Conservation (phyloP, 306 rosid species). For the Vigna unguiculata region DNA sequence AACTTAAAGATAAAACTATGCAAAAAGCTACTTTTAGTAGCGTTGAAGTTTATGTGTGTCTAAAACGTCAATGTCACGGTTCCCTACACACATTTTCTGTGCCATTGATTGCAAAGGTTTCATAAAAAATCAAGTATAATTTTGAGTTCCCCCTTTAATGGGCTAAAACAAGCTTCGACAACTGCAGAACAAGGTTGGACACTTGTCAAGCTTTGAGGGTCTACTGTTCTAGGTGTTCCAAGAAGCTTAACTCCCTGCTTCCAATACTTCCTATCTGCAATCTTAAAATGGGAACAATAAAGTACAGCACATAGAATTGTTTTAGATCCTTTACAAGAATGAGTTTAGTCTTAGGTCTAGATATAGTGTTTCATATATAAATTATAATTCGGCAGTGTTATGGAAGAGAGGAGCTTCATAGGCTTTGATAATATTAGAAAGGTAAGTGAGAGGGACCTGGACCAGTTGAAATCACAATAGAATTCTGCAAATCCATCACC, state of each 20-base stretch:
- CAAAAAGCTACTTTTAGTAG: background rate
- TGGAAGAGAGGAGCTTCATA: background rate
- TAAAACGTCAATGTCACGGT: background rate
- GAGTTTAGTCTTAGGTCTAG: background rate
- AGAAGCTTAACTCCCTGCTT: slow-evolving; percentile 96
- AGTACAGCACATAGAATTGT: slow-evolving; percentile 10
- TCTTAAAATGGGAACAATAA: slow-evolving; percentile 37
- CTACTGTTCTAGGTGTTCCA: slow-evolving; percentile 67
- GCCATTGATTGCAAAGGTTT: slow-evolving; percentile 9
- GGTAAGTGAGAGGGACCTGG: slow-evolving; percentile 66
- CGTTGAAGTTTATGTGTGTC: background rate
- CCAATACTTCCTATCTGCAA: slow-evolving; percentile 87
- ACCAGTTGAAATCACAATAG: slow-evolving; percentile 74
- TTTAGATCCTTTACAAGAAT: slow-evolving; percentile 6
- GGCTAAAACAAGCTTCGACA: slow-evolving; percentile 71
- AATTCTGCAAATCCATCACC: slow-evolving; percentile 77
- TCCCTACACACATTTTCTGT: background rate
- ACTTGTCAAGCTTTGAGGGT: slow-evolving; percentile 39
- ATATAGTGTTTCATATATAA: slow-evolving; percentile 31
- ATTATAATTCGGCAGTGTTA: slow-evolving; percentile 21
- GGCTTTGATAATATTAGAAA: slow-evolving; percentile 16
- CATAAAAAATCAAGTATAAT: slow-evolving; percentile 54
- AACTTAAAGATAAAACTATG: background rate
- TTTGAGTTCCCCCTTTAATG: slow-evolving; percentile 68
- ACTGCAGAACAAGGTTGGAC: slow-evolving; percentile 53